Base-by-base conservation (phyloP, 306 rosid species). In the Fragaria nilgerrensis region DNA sequence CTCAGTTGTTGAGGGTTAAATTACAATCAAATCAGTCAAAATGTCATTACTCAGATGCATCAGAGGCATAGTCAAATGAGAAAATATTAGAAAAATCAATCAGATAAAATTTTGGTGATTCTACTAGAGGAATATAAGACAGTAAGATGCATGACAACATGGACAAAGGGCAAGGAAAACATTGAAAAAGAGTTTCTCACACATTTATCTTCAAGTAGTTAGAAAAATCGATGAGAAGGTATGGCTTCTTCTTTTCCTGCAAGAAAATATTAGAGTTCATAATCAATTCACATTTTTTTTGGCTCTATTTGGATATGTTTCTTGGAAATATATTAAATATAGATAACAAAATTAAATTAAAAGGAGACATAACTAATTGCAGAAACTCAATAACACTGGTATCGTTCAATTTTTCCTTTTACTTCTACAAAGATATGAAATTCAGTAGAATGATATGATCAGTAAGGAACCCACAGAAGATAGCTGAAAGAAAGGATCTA, bases 141-240 rank as follows among this genome's bases (percentile, higher is more conserved):
- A 7, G 22, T 14, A 16, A 63, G 22, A 63, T 16, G 44, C 68
- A 63, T 27, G 44, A 63, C 22, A 63, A 32, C 22, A 32, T 63
- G 44, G 5, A n/a, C 20, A 63, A 63, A 32, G 12, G 12, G 17
- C 11, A 34, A 63, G 43, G 68, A 13, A 81, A 15, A 61, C 37
- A 61, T 22, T 37, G 20, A 61, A 32, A 49, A 34, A 71, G 34
- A 32, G 73, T 74, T 74, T 76, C 94, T 86, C 84, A 92, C 98
- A 93, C 96, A 65, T 89, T 91, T 78, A 84, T 86, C 69, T 83
- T 74, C 77, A 89, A 84, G 75, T 73, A 70, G 78, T 88, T 86
- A n/a, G 98, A 91, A 82, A 93, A 93, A 82, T 91, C 98, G 78
- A 93, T 93, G 72, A 93, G 96, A 77, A 93, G 91, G 90, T 84